Conservation (phyloP, 2,329 filamentous ascomycete genomes). For the Aciculosporium take region DNA sequence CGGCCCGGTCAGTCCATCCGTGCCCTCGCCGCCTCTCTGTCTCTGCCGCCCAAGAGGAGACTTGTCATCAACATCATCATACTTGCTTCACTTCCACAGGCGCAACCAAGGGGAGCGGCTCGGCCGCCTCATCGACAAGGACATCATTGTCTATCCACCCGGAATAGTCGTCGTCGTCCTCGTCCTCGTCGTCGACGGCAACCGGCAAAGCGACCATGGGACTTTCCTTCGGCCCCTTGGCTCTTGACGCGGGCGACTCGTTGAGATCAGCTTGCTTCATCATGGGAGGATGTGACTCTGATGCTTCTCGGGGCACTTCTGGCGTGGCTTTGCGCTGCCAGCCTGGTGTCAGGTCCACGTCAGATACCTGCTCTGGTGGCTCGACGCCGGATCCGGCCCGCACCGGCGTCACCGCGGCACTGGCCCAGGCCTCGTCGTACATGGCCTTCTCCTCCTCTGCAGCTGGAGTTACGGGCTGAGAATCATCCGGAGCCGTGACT, state of each 20-base stretch:
- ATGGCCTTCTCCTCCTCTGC: slow-evolving; percentile 20
- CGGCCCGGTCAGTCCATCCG: no score
- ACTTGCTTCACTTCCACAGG: not conserved
- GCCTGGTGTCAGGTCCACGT: not conserved
- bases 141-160: slow-evolving; percentile 15
- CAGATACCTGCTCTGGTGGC: not conserved
- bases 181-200: slow-evolving; percentile 8
- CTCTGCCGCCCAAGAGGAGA: no score
- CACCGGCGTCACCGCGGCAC: not conserved
- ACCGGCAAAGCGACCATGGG: slow-evolving; percentile 9
- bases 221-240: not conserved
- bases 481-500: slow-evolving; percentile 50
- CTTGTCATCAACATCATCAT: no score
- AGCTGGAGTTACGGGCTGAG: slow-evolving; percentile 39
- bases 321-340: not conserved
- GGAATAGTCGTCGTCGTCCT: slow-evolving; percentile 12
- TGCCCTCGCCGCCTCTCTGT: no score
- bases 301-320: not conserved
- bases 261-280: not conserved
- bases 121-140: not conserved
- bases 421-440: slow-evolving; percentile 9
- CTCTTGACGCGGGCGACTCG: not conserved
- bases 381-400: slow-evolving; percentile 6
- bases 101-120: not conserved
- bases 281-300: not conserved